Conservation (phyloP, 306 rosid species). For the Sesbania bispinosa region DNA sequence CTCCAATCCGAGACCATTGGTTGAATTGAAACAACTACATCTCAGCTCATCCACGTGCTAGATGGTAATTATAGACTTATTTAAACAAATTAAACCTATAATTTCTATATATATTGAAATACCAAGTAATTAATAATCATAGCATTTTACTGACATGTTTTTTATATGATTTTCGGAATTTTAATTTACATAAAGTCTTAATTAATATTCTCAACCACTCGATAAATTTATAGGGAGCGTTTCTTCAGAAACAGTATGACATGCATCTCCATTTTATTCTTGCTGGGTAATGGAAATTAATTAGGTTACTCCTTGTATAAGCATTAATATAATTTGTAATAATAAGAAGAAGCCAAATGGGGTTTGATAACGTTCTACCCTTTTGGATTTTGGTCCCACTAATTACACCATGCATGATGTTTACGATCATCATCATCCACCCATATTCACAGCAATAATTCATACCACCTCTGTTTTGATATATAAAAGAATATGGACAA, state of each 20-base stretch:
- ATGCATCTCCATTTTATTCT: background rate
- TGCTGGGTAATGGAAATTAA: too few species aligned
- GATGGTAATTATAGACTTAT: too few species aligned
- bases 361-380: background rate
- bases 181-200: background rate
- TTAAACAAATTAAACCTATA: too few species aligned
- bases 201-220: too few species aligned
- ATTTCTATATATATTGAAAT: background rate
- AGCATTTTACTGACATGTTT: background rate
- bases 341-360: background rate
- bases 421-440: background rate
- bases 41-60: too few species aligned
- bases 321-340: conserved; percentile 17
- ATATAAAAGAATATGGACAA: too few species aligned
- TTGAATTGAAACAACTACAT: too few species aligned
- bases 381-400: conserved; percentile 34
- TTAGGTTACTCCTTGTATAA: background rate
- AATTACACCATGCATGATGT: background rate
- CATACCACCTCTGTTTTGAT: background rate
- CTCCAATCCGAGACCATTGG: too few species aligned
- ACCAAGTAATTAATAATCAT: background rate
- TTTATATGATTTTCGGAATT: background rate
- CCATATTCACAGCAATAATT: background rate
- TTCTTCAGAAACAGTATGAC: too few species aligned
- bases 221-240: too few species aligned